These are phyloP conservation scores for Akanthomyces muscarius DNA, from an alignment of 2,329 filamentous ascomycete genomes.

Conservation along the genomic window DNA sequence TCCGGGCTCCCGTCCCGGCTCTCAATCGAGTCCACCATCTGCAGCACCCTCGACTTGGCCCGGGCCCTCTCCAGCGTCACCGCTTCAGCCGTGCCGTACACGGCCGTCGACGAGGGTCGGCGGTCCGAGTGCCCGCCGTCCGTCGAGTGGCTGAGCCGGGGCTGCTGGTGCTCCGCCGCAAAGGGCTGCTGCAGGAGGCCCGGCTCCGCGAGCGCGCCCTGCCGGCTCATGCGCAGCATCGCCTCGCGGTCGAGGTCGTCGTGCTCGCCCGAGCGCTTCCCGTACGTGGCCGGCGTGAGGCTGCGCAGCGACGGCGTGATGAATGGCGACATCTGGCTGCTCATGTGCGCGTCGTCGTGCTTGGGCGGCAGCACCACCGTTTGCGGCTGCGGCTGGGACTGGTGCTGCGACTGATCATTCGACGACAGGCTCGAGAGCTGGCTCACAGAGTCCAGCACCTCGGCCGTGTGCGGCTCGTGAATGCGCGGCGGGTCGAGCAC, in stretches of 20 bases:
- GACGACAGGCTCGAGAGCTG: conserved; percentile 16
- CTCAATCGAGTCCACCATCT: conserved; percentile 56
- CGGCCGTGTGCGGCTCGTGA: conserved; percentile 30
- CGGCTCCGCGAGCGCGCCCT: conserved; percentile 18
- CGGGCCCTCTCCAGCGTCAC: conserved; percentile 39
- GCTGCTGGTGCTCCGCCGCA: background rate
- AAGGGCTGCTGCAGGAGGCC: conserved; percentile 9
- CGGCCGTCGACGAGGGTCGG: conserved; percentile 30
- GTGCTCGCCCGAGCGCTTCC: conserved; percentile 4
- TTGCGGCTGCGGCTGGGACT: background rate
- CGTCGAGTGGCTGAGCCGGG: conserved; percentile 24
- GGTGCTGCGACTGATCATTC: background rate
- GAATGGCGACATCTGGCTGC: conserved; percentile 10
- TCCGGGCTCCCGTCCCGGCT: conserved; percentile 39
- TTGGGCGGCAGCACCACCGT: background rate
- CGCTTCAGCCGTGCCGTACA: conserved; percentile 44
- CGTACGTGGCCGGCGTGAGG: conserved; percentile 11
- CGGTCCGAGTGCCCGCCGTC: conserved; percentile 25
- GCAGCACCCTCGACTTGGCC: conserved; percentile 41
- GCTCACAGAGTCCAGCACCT: conserved; percentile 39
- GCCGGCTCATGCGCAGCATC: conserved; percentile 16
- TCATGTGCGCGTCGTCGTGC: background rate
- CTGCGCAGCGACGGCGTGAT: conserved; percentile 15
- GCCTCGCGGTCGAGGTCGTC: conserved; percentile 13
- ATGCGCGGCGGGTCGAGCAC: conserved; percentile 7